Conservation (phyloP, 1,139 yeast genomes). For the Chernovozyma aurita region DNA sequence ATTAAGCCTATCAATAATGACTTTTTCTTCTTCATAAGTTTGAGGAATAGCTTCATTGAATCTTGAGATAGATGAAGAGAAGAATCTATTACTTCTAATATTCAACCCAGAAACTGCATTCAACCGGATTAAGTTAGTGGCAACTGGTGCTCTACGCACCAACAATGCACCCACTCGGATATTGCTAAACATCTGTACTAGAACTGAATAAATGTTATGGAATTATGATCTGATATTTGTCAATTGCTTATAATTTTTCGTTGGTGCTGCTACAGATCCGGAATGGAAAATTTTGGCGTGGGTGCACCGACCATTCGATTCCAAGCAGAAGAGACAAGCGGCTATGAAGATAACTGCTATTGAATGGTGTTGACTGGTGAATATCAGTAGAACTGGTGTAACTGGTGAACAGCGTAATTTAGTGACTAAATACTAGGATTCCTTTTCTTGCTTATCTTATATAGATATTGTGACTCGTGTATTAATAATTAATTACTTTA, state of each 20-base stretch:
- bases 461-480: too few relatives aligned
- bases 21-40: constrained; percentile 71
- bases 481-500: too few relatives aligned
- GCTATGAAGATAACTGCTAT: too few relatives aligned
- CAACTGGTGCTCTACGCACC: not conserved
- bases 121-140: not conserved
- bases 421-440: too few relatives aligned
- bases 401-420: too few relatives aligned
- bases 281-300: not conserved
- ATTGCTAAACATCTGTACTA: not conserved
- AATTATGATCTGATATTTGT: not conserved
- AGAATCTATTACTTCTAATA: not conserved
- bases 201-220: not conserved
- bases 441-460: too few relatives aligned
- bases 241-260: too few relatives aligned
- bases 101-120: not conserved
- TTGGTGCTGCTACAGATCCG: too few relatives aligned
- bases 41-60: constrained; percentile 19
- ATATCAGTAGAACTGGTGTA: too few relatives aligned
- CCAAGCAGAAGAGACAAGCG: too few relatives aligned
- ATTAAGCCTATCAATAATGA: constrained; percentile 56
- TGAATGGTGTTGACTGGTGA: too few relatives aligned
- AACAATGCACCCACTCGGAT: not conserved
- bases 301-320: not conserved
- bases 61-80: not conserved